A percentile compares a stretch with the other conserved stretches of the same genome.
phyloP scores from a whole-genome alignment of 257 asterid species.

The Scutellaria baicalensis region DNA sequence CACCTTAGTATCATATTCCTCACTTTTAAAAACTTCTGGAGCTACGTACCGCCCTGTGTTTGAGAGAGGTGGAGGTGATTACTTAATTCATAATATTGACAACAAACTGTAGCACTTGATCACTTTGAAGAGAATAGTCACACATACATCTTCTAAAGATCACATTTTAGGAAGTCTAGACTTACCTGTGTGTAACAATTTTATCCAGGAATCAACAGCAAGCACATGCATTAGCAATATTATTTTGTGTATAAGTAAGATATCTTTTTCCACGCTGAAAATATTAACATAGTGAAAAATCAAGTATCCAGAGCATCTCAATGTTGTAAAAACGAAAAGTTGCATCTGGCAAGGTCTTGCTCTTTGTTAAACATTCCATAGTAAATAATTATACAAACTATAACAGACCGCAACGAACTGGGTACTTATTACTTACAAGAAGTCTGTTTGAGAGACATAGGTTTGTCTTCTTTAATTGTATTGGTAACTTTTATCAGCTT shows the following conservation, averaged over 20 bases:
- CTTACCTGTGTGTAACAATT: not conserved
- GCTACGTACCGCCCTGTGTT: slow-evolving; percentile 73
- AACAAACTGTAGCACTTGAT: slow-evolving; percentile 3
- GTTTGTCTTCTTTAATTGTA: slow-evolving; percentile 56
- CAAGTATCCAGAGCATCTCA: slow-evolving; percentile 1
- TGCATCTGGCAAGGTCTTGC: slow-evolving; percentile 3
- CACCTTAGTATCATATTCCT: slow-evolving; percentile 78
- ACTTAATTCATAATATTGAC: not conserved
- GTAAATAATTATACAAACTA: not conserved
- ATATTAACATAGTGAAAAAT: not conserved
- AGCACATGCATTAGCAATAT: not conserved
- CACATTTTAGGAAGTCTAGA: not conserved
- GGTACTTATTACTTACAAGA: slow-evolving; percentile 58
- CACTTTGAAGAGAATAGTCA: not conserved
- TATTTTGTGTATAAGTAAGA: not conserved
- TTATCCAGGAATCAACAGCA: not conserved
- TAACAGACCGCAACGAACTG: not conserved
- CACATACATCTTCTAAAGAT: not conserved
- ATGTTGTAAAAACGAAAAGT: not conserved
- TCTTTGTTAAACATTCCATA: not conserved
- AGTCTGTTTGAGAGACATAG: slow-evolving; percentile 41
- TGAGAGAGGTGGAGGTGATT: not conserved
- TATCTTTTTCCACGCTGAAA: not conserved
- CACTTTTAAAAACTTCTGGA: slow-evolving; percentile 81
- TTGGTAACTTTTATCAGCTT: slow-evolving; percentile 57